These are phyloP conservation scores for Macroventuria anomochaeta DNA, from an alignment of 2,329 filamentous ascomycete species.

Conservation along the genomic window DNA sequence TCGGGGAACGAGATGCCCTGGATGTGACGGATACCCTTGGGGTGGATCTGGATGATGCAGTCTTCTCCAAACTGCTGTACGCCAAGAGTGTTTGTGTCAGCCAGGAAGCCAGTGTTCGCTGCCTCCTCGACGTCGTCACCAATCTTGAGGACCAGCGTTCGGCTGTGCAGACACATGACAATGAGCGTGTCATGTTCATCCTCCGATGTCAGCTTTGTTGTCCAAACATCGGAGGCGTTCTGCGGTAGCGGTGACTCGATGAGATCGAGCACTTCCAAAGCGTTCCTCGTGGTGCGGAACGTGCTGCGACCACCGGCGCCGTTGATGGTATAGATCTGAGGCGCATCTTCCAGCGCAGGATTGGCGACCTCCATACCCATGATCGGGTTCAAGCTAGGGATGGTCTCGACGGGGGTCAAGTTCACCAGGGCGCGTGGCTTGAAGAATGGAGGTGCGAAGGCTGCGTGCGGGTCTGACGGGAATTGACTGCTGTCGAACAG, in stretches of 20 bases:
- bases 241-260: constrained; percentile 92
- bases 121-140: constrained; percentile 97
- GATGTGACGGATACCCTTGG: constrained; percentile 94
- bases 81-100: constrained; percentile 85
- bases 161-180: constrained; percentile 89
- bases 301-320: constrained; percentile 87
- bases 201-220: constrained; percentile 79
- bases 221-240: constrained; percentile 93
- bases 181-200: constrained; percentile 95
- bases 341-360: constrained; percentile 87
- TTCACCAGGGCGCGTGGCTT: constrained; percentile 80
- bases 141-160: constrained; percentile 90
- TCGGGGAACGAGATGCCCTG: constrained; percentile 61
- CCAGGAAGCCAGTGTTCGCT: constrained; percentile 89
- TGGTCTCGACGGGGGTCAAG: constrained; percentile 80
- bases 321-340: constrained; percentile 93
- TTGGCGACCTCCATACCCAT: constrained; percentile 93
- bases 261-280: constrained; percentile 90
- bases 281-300: constrained; percentile 91
- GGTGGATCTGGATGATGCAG: constrained; percentile 90
- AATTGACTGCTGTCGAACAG: constrained; percentile 87
- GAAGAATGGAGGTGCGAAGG: constrained; percentile 84
- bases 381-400: constrained; percentile 88
- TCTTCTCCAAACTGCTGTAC: constrained; percentile 95
- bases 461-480: constrained; percentile 73